Evolutionary conservation across 371 early-diverging fungal species (phyloP).

Genomic region (Apophysomyces ossiformis): DNA sequence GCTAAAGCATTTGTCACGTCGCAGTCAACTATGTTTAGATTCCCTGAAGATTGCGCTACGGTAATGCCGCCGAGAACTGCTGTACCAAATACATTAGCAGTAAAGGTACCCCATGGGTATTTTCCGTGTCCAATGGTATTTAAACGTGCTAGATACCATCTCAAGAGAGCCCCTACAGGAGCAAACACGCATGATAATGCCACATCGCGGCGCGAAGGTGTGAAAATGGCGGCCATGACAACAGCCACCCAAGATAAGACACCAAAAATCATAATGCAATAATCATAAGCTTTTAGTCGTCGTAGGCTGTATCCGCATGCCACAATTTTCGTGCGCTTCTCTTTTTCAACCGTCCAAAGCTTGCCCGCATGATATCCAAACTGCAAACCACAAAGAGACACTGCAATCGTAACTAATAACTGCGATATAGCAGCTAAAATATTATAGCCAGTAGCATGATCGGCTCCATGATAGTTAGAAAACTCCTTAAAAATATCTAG

Average conservation of each 20-base stretch:
- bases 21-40: slow-evolving; percentile 47
- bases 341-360: not conserved
- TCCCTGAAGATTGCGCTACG: slow-evolving; percentile 42
- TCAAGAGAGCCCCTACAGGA: slow-evolving; percentile 64
- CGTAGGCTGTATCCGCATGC: slow-evolving; percentile 27
- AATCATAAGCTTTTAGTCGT: slow-evolving; percentile 22
- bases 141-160: slow-evolving; percentile 69
- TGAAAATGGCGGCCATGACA: slow-evolving; percentile 39
- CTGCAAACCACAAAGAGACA: slow-evolving; percentile 47
- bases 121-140: slow-evolving; percentile 35
- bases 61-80: slow-evolving; percentile 55
- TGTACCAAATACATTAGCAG: slow-evolving; percentile 69
- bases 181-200: slow-evolving; percentile 59
- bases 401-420: slow-evolving; percentile 51
- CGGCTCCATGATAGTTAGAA: slow-evolving; percentile 41
- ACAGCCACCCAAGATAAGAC: slow-evolving; percentile 47
- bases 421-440: slow-evolving; percentile 48
- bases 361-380: slow-evolving; percentile 55
- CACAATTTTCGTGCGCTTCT: slow-evolving; percentile 15
- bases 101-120: slow-evolving; percentile 71
- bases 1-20: slow-evolving; percentile 56
- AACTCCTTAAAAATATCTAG: slow-evolving; percentile 62
- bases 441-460: slow-evolving; percentile 43
- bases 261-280: slow-evolving; percentile 25
- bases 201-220: slow-evolving; percentile 36